Base-by-base conservation (phyloP, 2,329 filamentous ascomycete species). In the Chrysosporium keratinophilum region DNA sequence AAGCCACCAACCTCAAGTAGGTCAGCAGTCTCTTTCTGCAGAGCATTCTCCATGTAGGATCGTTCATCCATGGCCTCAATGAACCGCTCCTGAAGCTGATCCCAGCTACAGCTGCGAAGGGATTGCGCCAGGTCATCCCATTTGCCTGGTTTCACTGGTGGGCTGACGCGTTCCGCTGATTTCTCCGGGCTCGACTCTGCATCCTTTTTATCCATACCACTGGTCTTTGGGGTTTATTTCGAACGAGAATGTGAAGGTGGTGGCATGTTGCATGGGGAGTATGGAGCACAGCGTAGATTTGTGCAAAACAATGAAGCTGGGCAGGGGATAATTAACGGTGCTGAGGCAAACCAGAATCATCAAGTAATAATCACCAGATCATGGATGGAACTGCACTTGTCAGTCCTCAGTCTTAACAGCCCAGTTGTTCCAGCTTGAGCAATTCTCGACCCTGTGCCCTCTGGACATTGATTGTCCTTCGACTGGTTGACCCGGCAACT, bases 51-150 rank as follows among this genome's bases (percentile, higher is more conserved):
- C 1, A 81, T 71, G 1, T 74, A 72, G 50, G 82, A 78, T 34
- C 84, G 79, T 40, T 82, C 75, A 12, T 74, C 69, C 61, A 95
- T 78, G 15, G 81, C 81, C 50, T 78, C 71, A 56, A 83, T 76
- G 61, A 89, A 95, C 40, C 81, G 79, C 1, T 73, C 65, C 67
- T 89, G 78, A 33, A 95, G 83, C n/a, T 84, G 78, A 2, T 83
- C 74, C 89, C 89, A 95, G 68, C 90, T 81, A 63, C 87, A 88
- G 63, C 71, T 52, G 44, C 72, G 69, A 56, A 87, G 70, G 50
- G 50, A 54, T 37, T 49, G 23, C 1, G 54, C 49, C 17, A 57
- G 15, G 14, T 14, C n/a, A 17, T 54, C 46, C 45, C 52, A 54
- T 44, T 45, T 54, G 12, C 39, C 46, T 20, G 39, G 52, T 28